Evolutionary conservation across 1,139 yeast species (phyloP).

Genomic region (Geotrichum histeridarum): DNA sequence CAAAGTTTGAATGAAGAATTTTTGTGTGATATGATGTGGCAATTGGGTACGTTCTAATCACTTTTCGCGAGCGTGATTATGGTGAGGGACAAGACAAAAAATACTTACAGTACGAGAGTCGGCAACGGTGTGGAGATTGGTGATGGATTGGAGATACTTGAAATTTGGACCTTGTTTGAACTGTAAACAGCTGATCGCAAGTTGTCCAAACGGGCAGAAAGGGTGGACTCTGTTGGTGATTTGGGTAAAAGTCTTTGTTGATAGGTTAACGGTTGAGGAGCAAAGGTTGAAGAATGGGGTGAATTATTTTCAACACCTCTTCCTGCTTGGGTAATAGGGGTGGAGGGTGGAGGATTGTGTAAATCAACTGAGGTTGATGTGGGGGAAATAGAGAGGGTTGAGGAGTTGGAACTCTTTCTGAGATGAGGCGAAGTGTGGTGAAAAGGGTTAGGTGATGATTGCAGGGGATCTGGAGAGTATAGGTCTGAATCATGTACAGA

Average conservation of each 20-base stretch:
- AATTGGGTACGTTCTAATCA: neutral
- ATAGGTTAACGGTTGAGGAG: neutral
- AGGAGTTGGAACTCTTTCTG: neutral
- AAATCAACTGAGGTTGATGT: slow-evolving; percentile 1
- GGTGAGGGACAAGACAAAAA: neutral
- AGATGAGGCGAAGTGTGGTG: neutral
- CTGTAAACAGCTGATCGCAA: neutral
- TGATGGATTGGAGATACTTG: neutral
- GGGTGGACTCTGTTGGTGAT: neutral
- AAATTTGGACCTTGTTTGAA: neutral
- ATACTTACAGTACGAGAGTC: neutral
- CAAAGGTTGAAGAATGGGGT: too few species aligned
- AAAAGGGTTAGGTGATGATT: neutral
- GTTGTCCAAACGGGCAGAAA: neutral
- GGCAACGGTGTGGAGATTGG: neutral
- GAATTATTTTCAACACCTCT: too few species aligned
- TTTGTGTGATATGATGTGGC: neutral
- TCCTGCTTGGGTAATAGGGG: too few species aligned
- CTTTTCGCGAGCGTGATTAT: neutral
- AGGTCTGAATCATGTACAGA: too few species aligned
- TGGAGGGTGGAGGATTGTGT: neutral
- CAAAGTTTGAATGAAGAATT: neutral
- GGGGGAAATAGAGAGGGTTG: slow-evolving; percentile 6
- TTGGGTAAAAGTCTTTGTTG: neutral
- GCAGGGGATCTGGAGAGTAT: neutral